These are phyloP conservation scores for Leccinellum luteum DNA, from an alignment of 768 basidiomycete genomes.

Conservation along the genomic window DNA sequence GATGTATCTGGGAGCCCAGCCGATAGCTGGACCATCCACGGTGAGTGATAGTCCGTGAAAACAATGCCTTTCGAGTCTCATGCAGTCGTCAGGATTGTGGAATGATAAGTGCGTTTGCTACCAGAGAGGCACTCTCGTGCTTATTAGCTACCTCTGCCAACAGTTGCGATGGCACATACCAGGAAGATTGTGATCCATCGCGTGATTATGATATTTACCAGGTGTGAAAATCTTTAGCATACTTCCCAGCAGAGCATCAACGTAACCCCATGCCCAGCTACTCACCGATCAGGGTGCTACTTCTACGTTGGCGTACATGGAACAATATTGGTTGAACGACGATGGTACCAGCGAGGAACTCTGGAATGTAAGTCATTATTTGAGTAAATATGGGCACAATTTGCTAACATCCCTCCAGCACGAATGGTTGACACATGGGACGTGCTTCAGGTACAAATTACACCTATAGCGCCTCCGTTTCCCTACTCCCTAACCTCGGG, in stretches of 20 bases:
- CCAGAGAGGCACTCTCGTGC: background rate
- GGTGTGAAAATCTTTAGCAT: conserved; percentile 26
- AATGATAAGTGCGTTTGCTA: conserved; percentile 50
- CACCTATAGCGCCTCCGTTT: background rate
- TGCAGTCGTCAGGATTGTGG: conserved; percentile 51
- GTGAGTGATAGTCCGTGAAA: conserved; percentile 35
- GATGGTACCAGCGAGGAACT: conserved; percentile 59
- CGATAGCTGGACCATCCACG: conserved; percentile 74
- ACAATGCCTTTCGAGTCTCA: background rate
- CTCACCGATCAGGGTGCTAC: conserved; percentile 55
- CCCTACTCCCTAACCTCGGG: background rate
- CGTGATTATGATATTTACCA: conserved; percentile 45
- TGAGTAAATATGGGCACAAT: background rate
- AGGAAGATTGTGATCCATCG: conserved; percentile 38
- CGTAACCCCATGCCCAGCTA: conserved; percentile 39
- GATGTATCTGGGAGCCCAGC: conserved; percentile 58
- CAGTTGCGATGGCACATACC: conserved; percentile 53
- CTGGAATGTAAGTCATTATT: conserved; percentile 54
- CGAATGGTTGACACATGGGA: conserved; percentile 72
- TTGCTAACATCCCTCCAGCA: conserved; percentile 40
- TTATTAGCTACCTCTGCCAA: background rate
- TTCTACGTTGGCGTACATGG: conserved; percentile 60
- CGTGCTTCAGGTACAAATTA: conserved; percentile 35
- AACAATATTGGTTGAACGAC: conserved; percentile 59
- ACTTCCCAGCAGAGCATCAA: background rate